Conservation (phyloP, 805 yeast species). For the Wickerhamomyces queroliae region DNA sequence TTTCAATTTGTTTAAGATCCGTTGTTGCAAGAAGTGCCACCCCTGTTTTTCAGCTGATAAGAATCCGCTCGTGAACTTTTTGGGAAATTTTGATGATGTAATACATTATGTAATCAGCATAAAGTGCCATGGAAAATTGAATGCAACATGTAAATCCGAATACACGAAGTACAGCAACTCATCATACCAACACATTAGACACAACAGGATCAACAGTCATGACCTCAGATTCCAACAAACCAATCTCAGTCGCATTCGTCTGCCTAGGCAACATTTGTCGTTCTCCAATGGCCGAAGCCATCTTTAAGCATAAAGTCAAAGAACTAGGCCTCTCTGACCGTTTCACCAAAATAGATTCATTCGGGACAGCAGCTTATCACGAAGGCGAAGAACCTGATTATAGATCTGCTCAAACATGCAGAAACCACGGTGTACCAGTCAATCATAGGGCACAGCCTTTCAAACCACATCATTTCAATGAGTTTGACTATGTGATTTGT, state of each 20-base stretch:
- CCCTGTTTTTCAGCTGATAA: no score
- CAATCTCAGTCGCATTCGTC: slow-evolving; percentile 73
- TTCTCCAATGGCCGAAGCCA: slow-evolving; percentile 98
- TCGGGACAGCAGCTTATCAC: slow-evolving; percentile 86
- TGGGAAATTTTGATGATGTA: no score
- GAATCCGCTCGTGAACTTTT: no score
- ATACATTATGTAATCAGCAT: no score
- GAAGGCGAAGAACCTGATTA: slow-evolving; percentile 78
- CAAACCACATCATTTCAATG: slow-evolving; percentile 38
- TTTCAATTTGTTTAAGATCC: no score
- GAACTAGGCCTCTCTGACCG: slow-evolving; percentile 34
- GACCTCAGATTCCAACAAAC: slow-evolving; percentile 13
- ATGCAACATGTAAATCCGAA: no score
- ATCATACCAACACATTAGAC: no score
- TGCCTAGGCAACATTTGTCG: slow-evolving; percentile 93
- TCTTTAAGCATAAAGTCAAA: slow-evolving; percentile 62
- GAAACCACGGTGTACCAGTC: slow-evolving; percentile 66
- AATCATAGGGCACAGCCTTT: slow-evolving; percentile 74
- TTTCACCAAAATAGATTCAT: slow-evolving; percentile 70
- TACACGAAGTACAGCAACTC: no score
- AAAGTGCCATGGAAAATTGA: no score
- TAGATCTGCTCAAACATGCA: slow-evolving; percentile 65
- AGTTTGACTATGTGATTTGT: slow-evolving; percentile 63
- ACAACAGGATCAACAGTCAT: no score
- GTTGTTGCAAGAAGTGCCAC: no score